Evolutionary conservation across 2,329 filamentous ascomycete species (phyloP).

Genomic region (Myriosclerotinia curreyana): DNA sequence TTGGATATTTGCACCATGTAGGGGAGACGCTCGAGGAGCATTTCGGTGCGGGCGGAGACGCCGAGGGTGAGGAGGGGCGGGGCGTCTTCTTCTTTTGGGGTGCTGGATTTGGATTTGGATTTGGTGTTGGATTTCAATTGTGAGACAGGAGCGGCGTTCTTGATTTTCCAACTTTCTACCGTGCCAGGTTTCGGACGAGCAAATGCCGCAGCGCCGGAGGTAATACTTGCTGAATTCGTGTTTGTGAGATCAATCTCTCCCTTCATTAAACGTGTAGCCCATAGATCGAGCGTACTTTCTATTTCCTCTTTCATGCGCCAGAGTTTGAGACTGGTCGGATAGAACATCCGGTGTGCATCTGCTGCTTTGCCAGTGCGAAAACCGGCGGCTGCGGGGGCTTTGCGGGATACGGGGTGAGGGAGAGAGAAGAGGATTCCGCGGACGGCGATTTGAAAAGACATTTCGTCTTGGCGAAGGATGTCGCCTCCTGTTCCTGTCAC

Average conservation of each 20-base stretch:
- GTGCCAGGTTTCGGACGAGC: conserved; percentile 43
- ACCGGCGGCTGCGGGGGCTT: conserved; percentile 42
- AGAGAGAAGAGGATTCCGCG: conserved; percentile 82
- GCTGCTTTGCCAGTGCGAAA: conserved; percentile 42
- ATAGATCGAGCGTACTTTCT: conserved; percentile 67
- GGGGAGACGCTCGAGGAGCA: conserved; percentile 81
- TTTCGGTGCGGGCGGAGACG: conserved; percentile 62
- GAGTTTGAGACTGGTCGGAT: conserved; percentile 77
- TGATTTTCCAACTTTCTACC: conserved; percentile 39
- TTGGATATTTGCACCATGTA: conserved; percentile 69
- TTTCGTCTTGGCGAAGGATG: conserved; percentile 83
- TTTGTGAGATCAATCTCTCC: conserved; percentile 44
- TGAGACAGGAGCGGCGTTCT: background rate
- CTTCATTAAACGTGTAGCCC: conserved; percentile 59
- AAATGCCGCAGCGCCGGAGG: conserved; percentile 50
- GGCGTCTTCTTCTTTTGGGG: conserved; percentile 29
- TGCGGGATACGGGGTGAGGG: conserved; percentile 80
- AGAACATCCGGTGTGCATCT: conserved; percentile 87
- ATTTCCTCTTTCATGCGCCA: conserved; percentile 84
- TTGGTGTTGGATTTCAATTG: background rate
- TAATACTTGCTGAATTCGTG: conserved; percentile 41
- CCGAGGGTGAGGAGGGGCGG: conserved; percentile 56
- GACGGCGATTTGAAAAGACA: conserved; percentile 87
- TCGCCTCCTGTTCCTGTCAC: conserved; percentile 62
- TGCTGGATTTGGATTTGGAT: background rate